phyloP scores from a whole-genome alignment of 2,329 filamentous ascomycete species.

The Diaporthe sp. region DNA sequence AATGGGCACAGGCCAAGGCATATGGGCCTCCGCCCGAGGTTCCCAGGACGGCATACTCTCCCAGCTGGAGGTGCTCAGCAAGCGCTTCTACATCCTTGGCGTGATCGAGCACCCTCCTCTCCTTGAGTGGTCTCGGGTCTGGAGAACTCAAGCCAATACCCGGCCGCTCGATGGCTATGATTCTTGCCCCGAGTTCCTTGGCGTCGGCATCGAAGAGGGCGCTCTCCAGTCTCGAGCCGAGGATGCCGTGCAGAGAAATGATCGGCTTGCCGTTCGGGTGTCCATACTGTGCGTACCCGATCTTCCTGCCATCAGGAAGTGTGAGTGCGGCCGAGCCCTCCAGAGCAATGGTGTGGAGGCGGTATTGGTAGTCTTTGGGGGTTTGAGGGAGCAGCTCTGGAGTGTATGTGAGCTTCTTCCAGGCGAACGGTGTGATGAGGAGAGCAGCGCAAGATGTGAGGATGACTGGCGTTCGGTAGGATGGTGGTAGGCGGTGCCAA shows the following conservation, averaged over 20 bases:
- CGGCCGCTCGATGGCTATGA: slow-evolving; percentile 56
- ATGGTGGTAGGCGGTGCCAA: slow-evolving; percentile 13
- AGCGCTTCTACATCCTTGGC: slow-evolving; percentile 50
- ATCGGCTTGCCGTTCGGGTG: slow-evolving; percentile 47
- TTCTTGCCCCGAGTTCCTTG: slow-evolving; percentile 44
- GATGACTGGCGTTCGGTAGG: slow-evolving; percentile 19
- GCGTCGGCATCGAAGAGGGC: slow-evolving; percentile 45
- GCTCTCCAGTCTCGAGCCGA: slow-evolving; percentile 55
- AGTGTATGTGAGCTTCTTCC: slow-evolving; percentile 14
- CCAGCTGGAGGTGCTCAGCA: slow-evolving; percentile 44
- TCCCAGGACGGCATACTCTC: slow-evolving; percentile 50
- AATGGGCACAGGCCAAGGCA: slow-evolving; percentile 51
- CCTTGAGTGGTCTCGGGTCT: slow-evolving; percentile 43
- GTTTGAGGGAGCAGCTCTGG: slow-evolving; percentile 8
- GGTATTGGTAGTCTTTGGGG: slow-evolving; percentile 23
- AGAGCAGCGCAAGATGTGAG: slow-evolving; percentile 22
- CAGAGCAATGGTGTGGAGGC: background rate
- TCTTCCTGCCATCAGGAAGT: slow-evolving; percentile 54
- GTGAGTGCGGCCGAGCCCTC: slow-evolving; percentile 40
- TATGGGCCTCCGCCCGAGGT: slow-evolving; percentile 53
- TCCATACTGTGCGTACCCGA: slow-evolving; percentile 58
- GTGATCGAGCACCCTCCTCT: slow-evolving; percentile 50
- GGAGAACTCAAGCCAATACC: slow-evolving; percentile 56
- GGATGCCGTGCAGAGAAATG: slow-evolving; percentile 59
- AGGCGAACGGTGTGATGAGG: slow-evolving; percentile 2